Evolutionary conservation across 148 eudicot genomes (phyloP).

Genomic region (Drosera capensis): DNA sequence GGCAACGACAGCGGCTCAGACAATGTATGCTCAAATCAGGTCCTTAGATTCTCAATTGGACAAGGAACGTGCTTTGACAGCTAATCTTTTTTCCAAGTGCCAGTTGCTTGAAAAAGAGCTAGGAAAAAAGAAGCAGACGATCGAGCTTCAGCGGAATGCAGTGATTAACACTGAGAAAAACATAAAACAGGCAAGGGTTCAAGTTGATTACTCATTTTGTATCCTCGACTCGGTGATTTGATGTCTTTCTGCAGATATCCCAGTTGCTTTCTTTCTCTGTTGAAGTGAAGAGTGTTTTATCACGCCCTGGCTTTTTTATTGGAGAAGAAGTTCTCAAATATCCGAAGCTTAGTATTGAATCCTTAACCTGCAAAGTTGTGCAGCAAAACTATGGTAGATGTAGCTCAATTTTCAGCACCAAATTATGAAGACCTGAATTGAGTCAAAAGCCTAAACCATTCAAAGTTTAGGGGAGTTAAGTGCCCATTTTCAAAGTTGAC

Average conservation of each 20-base stretch:
- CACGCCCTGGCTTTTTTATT: no score
- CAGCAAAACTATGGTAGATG: no score
- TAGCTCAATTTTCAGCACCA: no score
- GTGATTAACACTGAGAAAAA: constrained; percentile 6
- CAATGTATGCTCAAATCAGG: constrained; percentile 29
- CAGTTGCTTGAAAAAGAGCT: constrained; percentile 41
- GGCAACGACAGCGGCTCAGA: constrained; percentile 35
- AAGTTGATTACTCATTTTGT: not conserved
- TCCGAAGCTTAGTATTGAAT: no score
- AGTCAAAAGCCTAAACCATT: no score
- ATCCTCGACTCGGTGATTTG: not conserved
- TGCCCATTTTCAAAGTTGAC: no score
- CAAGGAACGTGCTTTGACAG: constrained; percentile 28
- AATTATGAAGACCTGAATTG: no score
- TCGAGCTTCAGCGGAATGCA: constrained; percentile 17
- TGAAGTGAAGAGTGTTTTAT: no score
- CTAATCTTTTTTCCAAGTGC: constrained; percentile 25
- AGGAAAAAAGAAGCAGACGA: constrained; percentile 22
- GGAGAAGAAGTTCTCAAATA: no score
- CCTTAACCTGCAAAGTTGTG: no score
- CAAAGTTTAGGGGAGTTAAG: no score
- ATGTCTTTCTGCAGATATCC: not conserved
- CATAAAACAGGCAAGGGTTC: constrained; percentile 30
- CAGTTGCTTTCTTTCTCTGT: no score
- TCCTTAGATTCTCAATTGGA: constrained; percentile 31